These are phyloP conservation scores for Chaetomium fimeti DNA, from an alignment of 495 filamentous ascomycete genomes.

Conservation along the genomic window DNA sequence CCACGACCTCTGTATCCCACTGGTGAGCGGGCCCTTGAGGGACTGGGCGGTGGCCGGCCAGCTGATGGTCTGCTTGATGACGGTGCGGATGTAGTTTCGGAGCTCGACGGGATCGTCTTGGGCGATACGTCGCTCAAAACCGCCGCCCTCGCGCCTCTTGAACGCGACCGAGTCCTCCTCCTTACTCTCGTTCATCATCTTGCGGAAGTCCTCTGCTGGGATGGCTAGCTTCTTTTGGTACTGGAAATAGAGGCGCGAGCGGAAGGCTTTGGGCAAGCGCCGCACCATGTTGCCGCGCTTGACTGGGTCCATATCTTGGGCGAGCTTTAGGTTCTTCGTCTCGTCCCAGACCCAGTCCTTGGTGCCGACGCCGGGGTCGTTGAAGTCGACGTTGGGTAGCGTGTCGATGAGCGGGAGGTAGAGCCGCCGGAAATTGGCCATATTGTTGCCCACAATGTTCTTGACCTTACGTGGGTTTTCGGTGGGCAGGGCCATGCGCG, in stretches of 20 bases:
- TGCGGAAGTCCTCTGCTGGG: constrained; percentile 75
- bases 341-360: constrained; percentile 66
- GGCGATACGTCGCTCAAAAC: constrained; percentile 82
- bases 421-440: constrained; percentile 83
- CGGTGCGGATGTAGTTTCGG: constrained; percentile 61
- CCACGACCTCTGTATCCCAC: constrained; percentile 64
- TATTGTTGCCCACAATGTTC: constrained; percentile 90
- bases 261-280: constrained; percentile 81
- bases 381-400: constrained; percentile 82
- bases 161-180: constrained; percentile 68
- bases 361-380: constrained; percentile 62
- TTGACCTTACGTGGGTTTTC: constrained; percentile 91
- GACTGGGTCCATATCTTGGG: constrained; percentile 87
- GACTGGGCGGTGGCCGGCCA: constrained; percentile 90
- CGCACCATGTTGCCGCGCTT: constrained; percentile 95
- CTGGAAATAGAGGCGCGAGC: constrained; percentile 85
- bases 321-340: constrained; percentile 50
- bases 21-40: constrained; percentile 74
- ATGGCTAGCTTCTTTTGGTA: constrained; percentile 89
- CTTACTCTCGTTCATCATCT: constrained; percentile 74
- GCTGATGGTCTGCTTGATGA: constrained; percentile 79
- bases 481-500: constrained; percentile 81
- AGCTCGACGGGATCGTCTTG: constrained; percentile 62
- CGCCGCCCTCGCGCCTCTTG: constrained; percentile 71
- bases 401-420: constrained; percentile 86